These are phyloP conservation scores for Cordyceps militaris DNA, from an alignment of 2,329 filamentous ascomycete genomes.

Conservation along the genomic window DNA sequence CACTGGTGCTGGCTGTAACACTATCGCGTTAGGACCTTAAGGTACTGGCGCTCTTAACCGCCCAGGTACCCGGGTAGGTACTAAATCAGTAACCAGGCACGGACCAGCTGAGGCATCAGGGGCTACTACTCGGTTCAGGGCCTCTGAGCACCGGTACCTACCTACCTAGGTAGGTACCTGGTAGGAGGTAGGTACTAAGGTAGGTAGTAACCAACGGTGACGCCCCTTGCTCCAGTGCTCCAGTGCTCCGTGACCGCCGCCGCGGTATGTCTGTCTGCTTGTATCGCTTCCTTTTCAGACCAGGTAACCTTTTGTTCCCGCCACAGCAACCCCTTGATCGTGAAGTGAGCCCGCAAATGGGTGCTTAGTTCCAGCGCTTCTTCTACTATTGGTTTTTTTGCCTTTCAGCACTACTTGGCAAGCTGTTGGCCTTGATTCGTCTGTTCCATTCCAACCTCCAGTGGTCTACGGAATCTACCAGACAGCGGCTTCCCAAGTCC, in stretches of 20 bases:
- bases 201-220: slow-evolving; percentile 12
- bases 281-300: slow-evolving; percentile 1
- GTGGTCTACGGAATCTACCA: not conserved
- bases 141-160: slow-evolving; percentile 7
- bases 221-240: slow-evolving; percentile 10
- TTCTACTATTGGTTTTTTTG: not conserved
- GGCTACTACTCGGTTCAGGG: slow-evolving; percentile 5
- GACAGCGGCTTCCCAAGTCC: not conserved
- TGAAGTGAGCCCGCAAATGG: not conserved
- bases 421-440: slow-evolving; percentile 2
- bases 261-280: not conserved
- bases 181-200: no score
- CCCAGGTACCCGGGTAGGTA: not conserved
- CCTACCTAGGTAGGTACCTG: no score
- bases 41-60: not conserved
- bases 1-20: no score
- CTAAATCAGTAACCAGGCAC: slow-evolving; percentile 4
- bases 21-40: no score
- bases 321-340: slow-evolving; percentile 7
- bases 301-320: not conserved
- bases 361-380: slow-evolving; percentile 1
- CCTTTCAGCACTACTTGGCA: slow-evolving; percentile 1
- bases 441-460: not conserved
- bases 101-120: slow-evolving; percentile 12
- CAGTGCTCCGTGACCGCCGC: not conserved